These are phyloP conservation scores for Monosporozyma solicola DNA, from an alignment of 805 yeast species.

Conservation along the genomic window DNA sequence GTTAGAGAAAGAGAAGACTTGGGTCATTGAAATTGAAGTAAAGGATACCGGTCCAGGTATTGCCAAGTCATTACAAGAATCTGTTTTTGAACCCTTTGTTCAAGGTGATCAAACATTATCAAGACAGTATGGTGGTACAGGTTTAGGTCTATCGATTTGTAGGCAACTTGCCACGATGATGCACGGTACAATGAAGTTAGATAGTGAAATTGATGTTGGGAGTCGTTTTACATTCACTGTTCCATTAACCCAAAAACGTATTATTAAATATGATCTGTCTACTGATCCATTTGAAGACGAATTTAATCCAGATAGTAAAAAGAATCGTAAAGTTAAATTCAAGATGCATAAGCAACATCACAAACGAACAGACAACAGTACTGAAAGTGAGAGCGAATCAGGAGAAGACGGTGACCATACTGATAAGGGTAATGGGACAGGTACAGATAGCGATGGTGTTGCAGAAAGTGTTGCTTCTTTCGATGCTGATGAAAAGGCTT, in stretches of 20 bases:
- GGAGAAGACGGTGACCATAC: not conserved
- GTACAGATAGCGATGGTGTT: not conserved
- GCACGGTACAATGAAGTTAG: constrained; percentile 74
- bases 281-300: constrained; percentile 53
- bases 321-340: constrained; percentile 39
- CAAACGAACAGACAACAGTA: constrained; percentile 10
- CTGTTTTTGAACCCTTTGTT: constrained; percentile 91
- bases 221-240: constrained; percentile 75
- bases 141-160: constrained; percentile 84
- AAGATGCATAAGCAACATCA: constrained; percentile 17
- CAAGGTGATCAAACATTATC: constrained; percentile 95
- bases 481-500: constrained; percentile 1
- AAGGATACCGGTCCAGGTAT: constrained; percentile 94
- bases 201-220: constrained; percentile 73
- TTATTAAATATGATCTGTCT: constrained; percentile 22
- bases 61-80: constrained; percentile 66
- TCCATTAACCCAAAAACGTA: constrained; percentile 53
- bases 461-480: not conserved
- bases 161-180: constrained; percentile 83
- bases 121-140: constrained; percentile 92
- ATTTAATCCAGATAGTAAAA: constrained; percentile 47
- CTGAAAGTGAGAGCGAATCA: constrained; percentile 1
- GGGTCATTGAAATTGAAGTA: constrained; percentile 50
- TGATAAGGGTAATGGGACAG: not conserved
- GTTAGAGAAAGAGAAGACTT: constrained; percentile 24